phyloP scores from a whole-genome alignment of 2,329 filamentous ascomycete genomes.

The Ilyonectria mors-panacis region DNA sequence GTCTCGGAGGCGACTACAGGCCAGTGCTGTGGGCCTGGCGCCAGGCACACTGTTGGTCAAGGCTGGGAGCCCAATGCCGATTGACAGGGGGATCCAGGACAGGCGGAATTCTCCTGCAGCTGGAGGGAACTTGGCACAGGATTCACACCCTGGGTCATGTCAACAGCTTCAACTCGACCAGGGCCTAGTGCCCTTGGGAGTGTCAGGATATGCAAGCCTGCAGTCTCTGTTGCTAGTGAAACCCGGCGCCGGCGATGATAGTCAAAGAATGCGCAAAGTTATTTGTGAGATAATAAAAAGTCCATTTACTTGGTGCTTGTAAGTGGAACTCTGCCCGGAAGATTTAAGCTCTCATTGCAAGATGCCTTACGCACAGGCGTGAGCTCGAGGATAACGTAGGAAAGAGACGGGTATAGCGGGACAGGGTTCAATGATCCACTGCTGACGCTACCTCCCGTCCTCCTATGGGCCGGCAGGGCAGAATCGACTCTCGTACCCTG shows the following conservation, averaged over 20 bases:
- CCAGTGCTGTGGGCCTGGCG: conserved; percentile 20
- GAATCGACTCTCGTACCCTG: neutral
- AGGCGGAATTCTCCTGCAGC: conserved; percentile 8
- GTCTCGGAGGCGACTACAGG: neutral
- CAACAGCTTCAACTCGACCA: neutral
- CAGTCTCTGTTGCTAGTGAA: neutral
- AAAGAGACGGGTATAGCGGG: neutral
- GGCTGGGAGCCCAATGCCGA: neutral
- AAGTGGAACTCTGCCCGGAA: neutral
- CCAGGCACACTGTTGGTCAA: conserved; percentile 11
- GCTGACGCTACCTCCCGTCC: neutral
- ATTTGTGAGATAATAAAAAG: too few species aligned
- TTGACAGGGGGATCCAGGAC: conserved; percentile 1
- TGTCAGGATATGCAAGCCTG: neutral
- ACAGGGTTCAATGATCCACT: neutral
- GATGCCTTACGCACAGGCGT: neutral
- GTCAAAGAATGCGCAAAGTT: neutral
- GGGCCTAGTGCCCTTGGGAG: conserved; percentile 2
- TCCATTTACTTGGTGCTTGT: too few species aligned
- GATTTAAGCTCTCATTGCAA: neutral
- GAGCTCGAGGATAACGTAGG: neutral
- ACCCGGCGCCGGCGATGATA: neutral
- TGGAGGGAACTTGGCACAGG: conserved; percentile 5
- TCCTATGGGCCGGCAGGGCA: neutral
- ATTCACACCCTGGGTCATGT: conserved; percentile 10